Evolutionary conservation across 148 eudicot genomes (phyloP).

Genomic region (Arctostaphylos glauca): DNA sequence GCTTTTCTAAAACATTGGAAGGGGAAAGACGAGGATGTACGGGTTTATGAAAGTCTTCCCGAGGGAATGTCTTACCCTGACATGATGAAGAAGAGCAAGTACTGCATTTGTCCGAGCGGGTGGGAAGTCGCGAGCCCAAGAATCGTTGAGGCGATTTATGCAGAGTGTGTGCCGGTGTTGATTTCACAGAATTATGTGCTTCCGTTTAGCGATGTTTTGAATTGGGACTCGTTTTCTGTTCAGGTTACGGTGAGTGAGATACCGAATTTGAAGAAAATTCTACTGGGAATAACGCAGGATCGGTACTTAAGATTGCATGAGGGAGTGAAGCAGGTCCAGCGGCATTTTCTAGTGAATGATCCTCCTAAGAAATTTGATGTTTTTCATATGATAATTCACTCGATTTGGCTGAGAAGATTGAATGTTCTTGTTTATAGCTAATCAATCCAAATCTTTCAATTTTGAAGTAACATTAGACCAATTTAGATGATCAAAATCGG

Average conservation of each 20-base stretch:
- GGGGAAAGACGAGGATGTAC: constrained; percentile 49
- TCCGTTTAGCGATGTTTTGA: constrained; percentile 82
- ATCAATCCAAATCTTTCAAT: not conserved
- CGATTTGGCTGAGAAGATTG: constrained; percentile 81
- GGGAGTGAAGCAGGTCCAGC: constrained; percentile 56
- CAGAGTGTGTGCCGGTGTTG: constrained; percentile 77
- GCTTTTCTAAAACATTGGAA: constrained; percentile 58
- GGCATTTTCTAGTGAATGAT: constrained; percentile 70
- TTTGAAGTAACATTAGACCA: not conserved
- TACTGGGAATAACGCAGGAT: constrained; percentile 44
- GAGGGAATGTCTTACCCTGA: constrained; percentile 37
- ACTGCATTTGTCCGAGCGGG: constrained; percentile 85
- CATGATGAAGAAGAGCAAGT: constrained; percentile 69
- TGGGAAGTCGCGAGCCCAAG: constrained; percentile 89
- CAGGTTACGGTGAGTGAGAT: constrained; percentile 51
- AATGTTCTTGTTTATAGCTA: constrained; percentile 40
- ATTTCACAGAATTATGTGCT: constrained; percentile 60
- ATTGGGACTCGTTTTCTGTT: constrained; percentile 70
- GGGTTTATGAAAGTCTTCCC: constrained; percentile 47
- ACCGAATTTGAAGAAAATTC: constrained; percentile 56
- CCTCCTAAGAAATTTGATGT: constrained; percentile 81
- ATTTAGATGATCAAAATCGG: not conserved
- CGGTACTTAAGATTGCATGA: constrained; percentile 45
- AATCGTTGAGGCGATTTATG: constrained; percentile 75
- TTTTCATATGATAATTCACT: constrained; percentile 81